These are phyloP conservation scores for Peniophora sp. DNA, from an alignment of 1,284 basidiomycete species.

Conservation along the genomic window DNA sequence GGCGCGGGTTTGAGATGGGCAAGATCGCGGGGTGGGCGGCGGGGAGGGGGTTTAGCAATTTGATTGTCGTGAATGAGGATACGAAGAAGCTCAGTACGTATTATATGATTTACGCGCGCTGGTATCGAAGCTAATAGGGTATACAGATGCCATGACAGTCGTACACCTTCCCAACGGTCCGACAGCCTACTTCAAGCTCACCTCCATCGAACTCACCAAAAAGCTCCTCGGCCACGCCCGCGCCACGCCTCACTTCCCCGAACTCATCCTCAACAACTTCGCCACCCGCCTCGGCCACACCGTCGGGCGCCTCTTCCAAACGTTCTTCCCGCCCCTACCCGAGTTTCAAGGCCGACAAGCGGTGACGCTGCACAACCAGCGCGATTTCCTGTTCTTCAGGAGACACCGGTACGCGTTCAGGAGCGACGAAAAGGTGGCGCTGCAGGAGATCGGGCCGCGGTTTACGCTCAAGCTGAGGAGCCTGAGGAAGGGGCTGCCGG, in stretches of 20 bases:
- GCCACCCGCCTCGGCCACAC: conserved; percentile 90
- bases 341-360: conserved; percentile 97
- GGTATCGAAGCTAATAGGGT: background rate
- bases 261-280: conserved; percentile 94
- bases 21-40: conserved; percentile 93
- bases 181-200: conserved; percentile 93
- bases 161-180: conserved; percentile 90
- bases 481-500: conserved; percentile 83
- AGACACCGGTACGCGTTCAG: conserved; percentile 65
- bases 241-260: conserved; percentile 89
- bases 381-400: conserved; percentile 97
- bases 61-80: conserved; percentile 94
- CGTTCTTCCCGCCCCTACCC: conserved; percentile 90
- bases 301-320: conserved; percentile 92
- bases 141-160: conserved; percentile 83
- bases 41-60: conserved; percentile 78
- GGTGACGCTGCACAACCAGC: conserved; percentile 94
- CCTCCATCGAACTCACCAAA: conserved; percentile 80
- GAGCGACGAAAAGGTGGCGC: conserved; percentile 73
- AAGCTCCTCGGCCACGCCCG: conserved; percentile 90
- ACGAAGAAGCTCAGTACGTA: conserved; percentile 84
- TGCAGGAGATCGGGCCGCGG: conserved; percentile 97
- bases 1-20: conserved; percentile 90
- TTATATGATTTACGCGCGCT: conserved; percentile 1
- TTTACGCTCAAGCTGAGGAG: conserved; percentile 94